Conservation (phyloP, 1,284 basidiomycete species). For the Pyrrhoderma noxium region DNA sequence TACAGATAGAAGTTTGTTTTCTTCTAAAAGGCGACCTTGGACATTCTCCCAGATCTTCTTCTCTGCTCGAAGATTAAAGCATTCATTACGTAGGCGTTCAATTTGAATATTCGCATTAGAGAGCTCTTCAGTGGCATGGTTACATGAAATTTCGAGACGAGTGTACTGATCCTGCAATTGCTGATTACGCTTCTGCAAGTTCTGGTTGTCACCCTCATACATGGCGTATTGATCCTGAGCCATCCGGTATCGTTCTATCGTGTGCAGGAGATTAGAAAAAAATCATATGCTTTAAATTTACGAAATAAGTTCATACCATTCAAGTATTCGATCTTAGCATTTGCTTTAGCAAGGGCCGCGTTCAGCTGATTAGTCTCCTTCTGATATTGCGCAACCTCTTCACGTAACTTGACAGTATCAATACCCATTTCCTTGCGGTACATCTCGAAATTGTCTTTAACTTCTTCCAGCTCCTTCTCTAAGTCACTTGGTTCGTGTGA, state of each 20-base stretch:
- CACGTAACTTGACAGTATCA: conserved; percentile 62
- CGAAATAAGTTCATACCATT: conserved; percentile 39
- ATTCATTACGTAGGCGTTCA: conserved; percentile 78
- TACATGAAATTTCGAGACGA: conserved; percentile 58
- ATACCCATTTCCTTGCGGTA: conserved; percentile 74
- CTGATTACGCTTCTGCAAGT: conserved; percentile 55
- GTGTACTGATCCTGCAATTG: conserved; percentile 63
- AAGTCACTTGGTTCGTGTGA: conserved; percentile 28
- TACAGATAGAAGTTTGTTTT: conserved; percentile 71
- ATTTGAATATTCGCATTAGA: conserved; percentile 46
- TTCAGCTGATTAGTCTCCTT: conserved; percentile 60
- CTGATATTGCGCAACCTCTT: conserved; percentile 60
- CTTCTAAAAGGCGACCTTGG: conserved; percentile 74
- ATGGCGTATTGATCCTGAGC: conserved; percentile 52
- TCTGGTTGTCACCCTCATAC: conserved; percentile 53
- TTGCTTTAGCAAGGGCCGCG: conserved; percentile 70
- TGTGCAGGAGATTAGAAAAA: conserved; percentile 6
- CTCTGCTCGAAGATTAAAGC: conserved; percentile 81
- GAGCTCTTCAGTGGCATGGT: conserved; percentile 58
- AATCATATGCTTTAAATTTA: not conserved
- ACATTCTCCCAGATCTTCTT: conserved; percentile 87
- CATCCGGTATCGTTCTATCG: conserved; percentile 57
- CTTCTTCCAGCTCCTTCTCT: conserved; percentile 57
- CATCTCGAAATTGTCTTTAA: conserved; percentile 69
- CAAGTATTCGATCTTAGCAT: conserved; percentile 69